Base-by-base conservation (phyloP, 2,329 filamentous ascomycete genomes). In the Leptographium radiaticola region DNA sequence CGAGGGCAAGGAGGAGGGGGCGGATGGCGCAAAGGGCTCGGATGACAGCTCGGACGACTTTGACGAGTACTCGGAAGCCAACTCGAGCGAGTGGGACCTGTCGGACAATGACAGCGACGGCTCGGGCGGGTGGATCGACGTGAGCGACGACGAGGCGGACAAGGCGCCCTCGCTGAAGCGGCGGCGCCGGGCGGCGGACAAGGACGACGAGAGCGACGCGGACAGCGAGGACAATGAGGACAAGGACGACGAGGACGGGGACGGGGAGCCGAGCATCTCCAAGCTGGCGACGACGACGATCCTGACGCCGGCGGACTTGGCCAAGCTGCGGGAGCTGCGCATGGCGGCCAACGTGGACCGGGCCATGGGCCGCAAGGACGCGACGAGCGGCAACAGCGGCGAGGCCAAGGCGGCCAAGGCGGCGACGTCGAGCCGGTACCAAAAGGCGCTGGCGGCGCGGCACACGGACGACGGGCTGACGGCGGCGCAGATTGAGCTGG, bases 231-330 rank as follows among this genome's bases (percentile, higher is more conserved):
- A 66, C 7, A 60, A 72, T 25, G 25, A 25, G 9, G 68, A 75
- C 87, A 3, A 86, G 31, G 34, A 75, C 47, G 70, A 65, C 6
- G 59, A 64, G 6, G 70, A 71, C n/a, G 70, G 68, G 13, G 71
- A 75, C 56, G 61, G 72, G 8, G 66, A 73, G 54, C 71, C 74
- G 57, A 15, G 48, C 8, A 77, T 82, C 59, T 82, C 84, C 13
- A 89, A 83, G 62, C 80, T 96, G 45, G 90, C 90, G n/a, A 95
- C 88, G 0, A 95, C 88, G 2, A 86, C 87, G 49, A 94, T 98
- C 59, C 83, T 98, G 57, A 98, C 93, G 0, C 93, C 93, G 0
- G 93, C 93, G 13, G 93, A 98, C 68, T 79, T 97, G n/a, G 84
- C 87, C 61, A 97, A 97, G 67, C 83, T 98, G 20, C 83, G 88